These are phyloP conservation scores for Nigrograna mackinnonii DNA, from an alignment of 2,329 filamentous ascomycete genomes.

Conservation along the genomic window DNA sequence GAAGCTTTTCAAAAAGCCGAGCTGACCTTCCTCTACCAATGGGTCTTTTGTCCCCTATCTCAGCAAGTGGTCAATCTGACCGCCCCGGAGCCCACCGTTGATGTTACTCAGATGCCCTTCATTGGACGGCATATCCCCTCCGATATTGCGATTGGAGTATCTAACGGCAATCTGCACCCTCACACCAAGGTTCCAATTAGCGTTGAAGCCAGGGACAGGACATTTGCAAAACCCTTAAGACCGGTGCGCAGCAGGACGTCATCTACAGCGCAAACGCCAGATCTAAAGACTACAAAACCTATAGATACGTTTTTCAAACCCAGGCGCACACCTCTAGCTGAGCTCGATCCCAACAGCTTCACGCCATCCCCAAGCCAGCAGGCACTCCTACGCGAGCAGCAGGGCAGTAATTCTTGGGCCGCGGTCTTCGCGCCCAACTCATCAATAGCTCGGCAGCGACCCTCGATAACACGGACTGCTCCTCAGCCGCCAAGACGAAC, in stretches of 20 bases:
- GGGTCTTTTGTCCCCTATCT: constrained; percentile 82
- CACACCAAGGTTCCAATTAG: constrained; percentile 75
- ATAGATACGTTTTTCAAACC: constrained; percentile 69
- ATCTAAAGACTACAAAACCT: constrained; percentile 62
- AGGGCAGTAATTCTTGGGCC: constrained; percentile 56
- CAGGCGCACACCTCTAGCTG: constrained; percentile 65
- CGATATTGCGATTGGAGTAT: constrained; percentile 72
- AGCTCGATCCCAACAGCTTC: constrained; percentile 70
- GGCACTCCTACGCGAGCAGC: constrained; percentile 58
- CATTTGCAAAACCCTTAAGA: constrained; percentile 38
- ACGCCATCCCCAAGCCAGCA: constrained; percentile 69
- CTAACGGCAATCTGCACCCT: constrained; percentile 81
- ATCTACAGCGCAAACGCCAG: constrained; percentile 43
- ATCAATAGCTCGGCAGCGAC: constrained; percentile 31
- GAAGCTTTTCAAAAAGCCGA: constrained; percentile 84
- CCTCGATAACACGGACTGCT: constrained; percentile 37
- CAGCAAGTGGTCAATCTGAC: constrained; percentile 77
- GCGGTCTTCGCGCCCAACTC: constrained; percentile 52
- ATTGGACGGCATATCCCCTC: constrained; percentile 76
- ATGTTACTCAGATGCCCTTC: constrained; percentile 74
- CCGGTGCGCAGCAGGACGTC: constrained; percentile 32
- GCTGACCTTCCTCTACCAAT: constrained; percentile 89
- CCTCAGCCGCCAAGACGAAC: constrained; percentile 47
- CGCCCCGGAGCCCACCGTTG: constrained; percentile 63
- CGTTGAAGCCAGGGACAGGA: constrained; percentile 32